Evolutionary conservation across 202 grass and related monocot genomes (phyloP).

Genomic region (Setaria viridis): DNA sequence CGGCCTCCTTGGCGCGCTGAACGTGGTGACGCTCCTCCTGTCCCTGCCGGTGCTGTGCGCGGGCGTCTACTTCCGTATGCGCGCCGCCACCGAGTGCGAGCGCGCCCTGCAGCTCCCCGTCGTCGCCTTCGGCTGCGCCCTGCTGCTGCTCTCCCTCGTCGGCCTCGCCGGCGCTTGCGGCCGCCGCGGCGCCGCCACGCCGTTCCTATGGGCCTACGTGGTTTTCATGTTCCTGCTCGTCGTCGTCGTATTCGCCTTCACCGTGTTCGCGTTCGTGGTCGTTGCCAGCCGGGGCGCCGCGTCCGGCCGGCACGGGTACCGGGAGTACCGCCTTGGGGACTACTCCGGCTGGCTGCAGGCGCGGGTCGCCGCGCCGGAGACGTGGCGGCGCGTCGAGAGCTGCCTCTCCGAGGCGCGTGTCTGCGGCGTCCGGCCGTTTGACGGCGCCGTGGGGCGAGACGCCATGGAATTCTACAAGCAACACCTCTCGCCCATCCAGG

Average conservation of each 20-base stretch:
- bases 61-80: conserved; percentile 56
- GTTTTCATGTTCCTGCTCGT: conserved; percentile 66
- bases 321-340: conserved; percentile 65
- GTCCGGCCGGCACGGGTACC: conserved; percentile 51
- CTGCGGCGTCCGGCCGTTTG: conserved; percentile 43
- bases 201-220: conserved; percentile 79
- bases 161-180: conserved; percentile 70
- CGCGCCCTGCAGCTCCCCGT: conserved; percentile 61
- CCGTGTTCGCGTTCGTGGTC: conserved; percentile 64
- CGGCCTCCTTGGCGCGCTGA: conserved; percentile 61
- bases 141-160: conserved; percentile 61
- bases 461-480: conserved; percentile 63
- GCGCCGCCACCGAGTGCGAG: conserved; percentile 60
- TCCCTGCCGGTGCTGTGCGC: conserved; percentile 60
- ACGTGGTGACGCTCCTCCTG: conserved; percentile 58
- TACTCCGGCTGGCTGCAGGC: conserved; percentile 77
- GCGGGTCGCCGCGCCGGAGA: conserved; percentile 55
- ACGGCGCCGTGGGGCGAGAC: conserved; percentile 35
- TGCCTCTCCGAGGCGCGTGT: conserved; percentile 63
- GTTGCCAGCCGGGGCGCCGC: conserved; percentile 54
- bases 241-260: conserved; percentile 61
- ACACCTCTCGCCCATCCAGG: conserved; percentile 77
- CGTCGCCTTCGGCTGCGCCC: conserved; percentile 54
- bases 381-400: conserved; percentile 65
- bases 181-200: neutral